Evolutionary conservation across 2,329 filamentous ascomycete genomes (phyloP).

Genomic region (Sporothrix curviconia): DNA sequence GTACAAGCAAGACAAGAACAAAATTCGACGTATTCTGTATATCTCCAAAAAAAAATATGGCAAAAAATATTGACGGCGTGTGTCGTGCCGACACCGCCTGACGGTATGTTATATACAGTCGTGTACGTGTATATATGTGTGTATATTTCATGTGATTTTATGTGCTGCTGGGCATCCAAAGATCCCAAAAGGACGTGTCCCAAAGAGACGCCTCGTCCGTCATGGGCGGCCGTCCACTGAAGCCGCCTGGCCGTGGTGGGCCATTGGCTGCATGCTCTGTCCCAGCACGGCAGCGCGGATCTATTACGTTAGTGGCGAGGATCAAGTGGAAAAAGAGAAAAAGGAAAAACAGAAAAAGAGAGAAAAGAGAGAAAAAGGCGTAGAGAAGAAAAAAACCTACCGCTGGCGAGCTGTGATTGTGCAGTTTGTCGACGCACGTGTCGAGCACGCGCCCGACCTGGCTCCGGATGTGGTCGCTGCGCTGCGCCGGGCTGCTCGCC

Average conservation of each 20-base stretch:
- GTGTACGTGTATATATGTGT: not conserved
- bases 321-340: not conserved
- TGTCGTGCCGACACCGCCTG: no score
- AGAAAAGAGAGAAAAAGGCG: not conserved
- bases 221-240: not conserved
- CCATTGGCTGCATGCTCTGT: not conserved
- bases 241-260: conserved; percentile 11
- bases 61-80: not conserved
- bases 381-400: not conserved
- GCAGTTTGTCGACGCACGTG: conserved; percentile 16
- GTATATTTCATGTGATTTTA: not conserved
- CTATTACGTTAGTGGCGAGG: not conserved
- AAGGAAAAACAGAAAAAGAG: not conserved
- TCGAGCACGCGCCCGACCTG: conserved; percentile 20
- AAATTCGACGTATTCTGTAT: no score
- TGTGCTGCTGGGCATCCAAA: not conserved
- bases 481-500: conserved; percentile 14
- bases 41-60: not conserved
- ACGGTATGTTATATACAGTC: not conserved
- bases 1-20: no score
- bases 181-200: conserved; percentile 13
- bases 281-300: conserved; percentile 8
- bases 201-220: not conserved
- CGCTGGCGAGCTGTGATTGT: conserved; percentile 11
- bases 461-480: conserved; percentile 17